A percentile compares a stretch with the other conserved stretches of the same genome.
phyloP scores from a whole-genome alignment of 139 green algal species.

The Chlamydomonas sp. region DNA sequence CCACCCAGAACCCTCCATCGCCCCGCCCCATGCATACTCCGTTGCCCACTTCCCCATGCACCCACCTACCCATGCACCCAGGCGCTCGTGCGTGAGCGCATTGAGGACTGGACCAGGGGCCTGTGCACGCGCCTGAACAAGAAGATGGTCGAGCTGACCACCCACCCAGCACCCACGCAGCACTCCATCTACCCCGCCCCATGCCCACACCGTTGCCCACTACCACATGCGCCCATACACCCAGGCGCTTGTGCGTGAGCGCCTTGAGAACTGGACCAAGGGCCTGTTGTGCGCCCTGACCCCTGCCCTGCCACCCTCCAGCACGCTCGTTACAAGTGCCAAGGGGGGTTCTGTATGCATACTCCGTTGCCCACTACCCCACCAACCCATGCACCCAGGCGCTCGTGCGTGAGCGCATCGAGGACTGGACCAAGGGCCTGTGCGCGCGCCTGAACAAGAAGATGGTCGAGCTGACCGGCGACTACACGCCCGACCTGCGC shows the following conservation, averaged over 20 bases:
- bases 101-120: slow-evolving; percentile 83
- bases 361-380: too few species aligned
- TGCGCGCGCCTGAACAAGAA: slow-evolving; percentile 65
- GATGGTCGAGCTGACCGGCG: slow-evolving; percentile 88
- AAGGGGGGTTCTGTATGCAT: too few species aligned
- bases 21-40: too few species aligned
- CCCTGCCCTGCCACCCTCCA: too few species aligned
- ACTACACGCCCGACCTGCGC: slow-evolving; percentile 82
- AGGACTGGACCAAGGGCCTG: slow-evolving; percentile 83
- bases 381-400: too few species aligned
- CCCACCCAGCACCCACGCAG: too few species aligned
- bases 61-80: too few species aligned
- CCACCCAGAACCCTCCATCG: too few species aligned
- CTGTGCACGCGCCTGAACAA: slow-evolving; percentile 72
- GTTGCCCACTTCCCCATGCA: too few species aligned
- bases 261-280: slow-evolving; percentile 86
- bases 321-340: too few species aligned
- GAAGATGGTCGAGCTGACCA: slow-evolving; percentile 85
- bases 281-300: slow-evolving; percentile 65
- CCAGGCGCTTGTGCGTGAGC: slow-evolving; percentile 91
- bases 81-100: slow-evolving; percentile 88
- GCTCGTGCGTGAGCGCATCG: slow-evolving; percentile 88
- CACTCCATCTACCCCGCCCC: background rate
- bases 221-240: too few species aligned
- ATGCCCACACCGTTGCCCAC: too few species aligned